These are phyloP conservation scores for Nissolia schottii DNA, from an alignment of 306 rosid genomes.

Conservation along the genomic window DNA sequence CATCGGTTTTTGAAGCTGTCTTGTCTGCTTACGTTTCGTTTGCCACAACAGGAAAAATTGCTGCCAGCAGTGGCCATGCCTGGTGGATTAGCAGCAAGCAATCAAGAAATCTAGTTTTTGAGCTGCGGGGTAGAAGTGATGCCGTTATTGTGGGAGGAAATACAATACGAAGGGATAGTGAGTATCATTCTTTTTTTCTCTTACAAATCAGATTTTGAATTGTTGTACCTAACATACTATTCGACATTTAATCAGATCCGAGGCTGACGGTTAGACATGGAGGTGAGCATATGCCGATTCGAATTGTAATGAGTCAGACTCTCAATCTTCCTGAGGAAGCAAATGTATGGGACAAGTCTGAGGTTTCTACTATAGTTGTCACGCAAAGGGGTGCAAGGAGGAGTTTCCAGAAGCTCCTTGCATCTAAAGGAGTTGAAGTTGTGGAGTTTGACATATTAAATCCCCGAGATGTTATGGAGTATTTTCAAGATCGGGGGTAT, in stretches of 20 bases:
- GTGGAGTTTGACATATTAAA: constrained; percentile 86
- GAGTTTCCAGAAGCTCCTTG: constrained; percentile 87
- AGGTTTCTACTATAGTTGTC: constrained; percentile 77
- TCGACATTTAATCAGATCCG: constrained; percentile 58
- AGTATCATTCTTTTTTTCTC: constrained; percentile 33
- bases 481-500: constrained; percentile 82
- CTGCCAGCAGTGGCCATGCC: constrained; percentile 79
- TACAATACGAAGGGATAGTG: constrained; percentile 79
- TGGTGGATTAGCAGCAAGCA: constrained; percentile 80
- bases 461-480: constrained; percentile 85
- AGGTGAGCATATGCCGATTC: constrained; percentile 80
- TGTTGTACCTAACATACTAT: not conserved
- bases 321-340: constrained; percentile 92
- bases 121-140: constrained; percentile 89
- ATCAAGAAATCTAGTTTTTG: constrained; percentile 70
- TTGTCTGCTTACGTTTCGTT: constrained; percentile 8
- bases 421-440: constrained; percentile 94
- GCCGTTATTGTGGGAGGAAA: constrained; percentile 92
- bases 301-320: constrained; percentile 70
- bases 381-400: constrained; percentile 90
- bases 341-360: constrained; percentile 70
- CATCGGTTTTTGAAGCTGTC: not conserved
- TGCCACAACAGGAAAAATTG: constrained; percentile 69
- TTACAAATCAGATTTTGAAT: not conserved
- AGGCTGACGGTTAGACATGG: constrained; percentile 89